Conservation (phyloP, 2,329 filamentous ascomycete species). For the Bimuria novae-zelandiae region DNA sequence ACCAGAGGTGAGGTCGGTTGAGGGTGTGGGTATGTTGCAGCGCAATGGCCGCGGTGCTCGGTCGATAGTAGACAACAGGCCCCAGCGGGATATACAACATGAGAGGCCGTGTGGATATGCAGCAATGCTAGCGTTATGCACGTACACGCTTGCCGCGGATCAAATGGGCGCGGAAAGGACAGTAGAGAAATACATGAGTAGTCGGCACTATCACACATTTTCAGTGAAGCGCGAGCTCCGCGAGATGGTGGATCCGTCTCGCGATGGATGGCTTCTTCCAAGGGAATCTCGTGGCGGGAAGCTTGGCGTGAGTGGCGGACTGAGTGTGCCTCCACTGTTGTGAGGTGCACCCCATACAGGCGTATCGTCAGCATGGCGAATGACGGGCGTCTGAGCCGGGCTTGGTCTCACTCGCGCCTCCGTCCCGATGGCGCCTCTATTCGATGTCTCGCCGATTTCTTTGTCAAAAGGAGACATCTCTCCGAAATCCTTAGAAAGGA, state of each 20-base stretch:
- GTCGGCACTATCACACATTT: constrained; percentile 46
- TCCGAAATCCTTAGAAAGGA: constrained; percentile 23
- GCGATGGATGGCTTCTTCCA: constrained; percentile 51
- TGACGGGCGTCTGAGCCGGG: constrained; percentile 67
- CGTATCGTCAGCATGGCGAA: constrained; percentile 51
- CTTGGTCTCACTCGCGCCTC: constrained; percentile 52
- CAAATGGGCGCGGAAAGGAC: constrained; percentile 25
- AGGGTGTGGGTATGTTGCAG: constrained; percentile 3
- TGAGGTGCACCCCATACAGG: constrained; percentile 30
- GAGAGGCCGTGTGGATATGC: constrained; percentile 11
- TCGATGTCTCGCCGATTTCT: constrained; percentile 31
- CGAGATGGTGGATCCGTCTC: constrained; percentile 45
- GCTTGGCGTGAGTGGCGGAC: constrained; percentile 46
- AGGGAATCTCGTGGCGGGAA: constrained; percentile 38
- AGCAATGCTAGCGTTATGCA: constrained; percentile 24
- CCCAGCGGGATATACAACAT: constrained; percentile 29
- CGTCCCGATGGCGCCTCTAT: constrained; percentile 25
- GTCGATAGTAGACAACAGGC: constrained; percentile 10
- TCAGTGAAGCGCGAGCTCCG: constrained; percentile 54
- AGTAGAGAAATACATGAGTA: constrained; percentile 26
- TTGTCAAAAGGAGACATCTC: constrained; percentile 24
- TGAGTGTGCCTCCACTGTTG: constrained; percentile 31
- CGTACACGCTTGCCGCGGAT: constrained; percentile 32
- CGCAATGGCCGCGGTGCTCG: constrained; percentile 9
- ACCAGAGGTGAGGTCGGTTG: neutral